Evolutionary conservation across 1,284 basidiomycete genomes (phyloP).

Genomic region (Xerocomus nothofagi): DNA sequence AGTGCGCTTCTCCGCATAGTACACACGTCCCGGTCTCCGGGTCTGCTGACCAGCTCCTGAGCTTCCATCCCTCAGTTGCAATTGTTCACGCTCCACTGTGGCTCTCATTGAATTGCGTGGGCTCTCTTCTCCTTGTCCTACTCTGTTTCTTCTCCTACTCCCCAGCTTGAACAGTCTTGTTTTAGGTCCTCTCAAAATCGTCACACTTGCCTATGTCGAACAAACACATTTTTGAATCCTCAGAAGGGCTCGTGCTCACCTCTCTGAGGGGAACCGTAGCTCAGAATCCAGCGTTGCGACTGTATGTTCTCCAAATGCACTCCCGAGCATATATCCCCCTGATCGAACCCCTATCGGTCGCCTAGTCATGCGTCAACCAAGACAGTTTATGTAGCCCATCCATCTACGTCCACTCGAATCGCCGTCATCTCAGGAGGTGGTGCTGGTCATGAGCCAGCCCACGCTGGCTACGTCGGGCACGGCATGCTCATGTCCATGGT

Average conservation of each 20-base stretch:
- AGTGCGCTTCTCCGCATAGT: no score
- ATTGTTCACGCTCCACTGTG: background rate
- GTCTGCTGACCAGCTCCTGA: background rate
- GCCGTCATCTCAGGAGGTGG: conserved; percentile 66
- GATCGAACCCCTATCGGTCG: background rate
- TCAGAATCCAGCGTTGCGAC: conserved; percentile 49
- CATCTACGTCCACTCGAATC: conserved; percentile 40
- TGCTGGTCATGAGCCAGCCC: conserved; percentile 70
- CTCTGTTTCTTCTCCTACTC: background rate
- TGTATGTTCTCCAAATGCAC: conserved; percentile 40
- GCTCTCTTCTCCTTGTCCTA: background rate
- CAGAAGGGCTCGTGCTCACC: conserved; percentile 54
- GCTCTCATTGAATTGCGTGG: background rate
- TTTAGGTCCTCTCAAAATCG: background rate
- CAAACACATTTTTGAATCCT: conserved; percentile 49
- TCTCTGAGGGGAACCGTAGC: conserved; percentile 52
- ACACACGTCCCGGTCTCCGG: background rate
- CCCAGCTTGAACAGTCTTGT: background rate
- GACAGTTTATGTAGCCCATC: conserved; percentile 40
- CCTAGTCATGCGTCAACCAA: conserved; percentile 40
- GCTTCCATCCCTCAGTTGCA: background rate
- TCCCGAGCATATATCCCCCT: background rate
- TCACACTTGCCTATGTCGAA: conserved; percentile 20
- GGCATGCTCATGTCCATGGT: conserved; percentile 64
- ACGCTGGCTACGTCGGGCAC: conserved; percentile 56